phyloP scores from a whole-genome alignment of 2,329 filamentous ascomycete genomes.

The Aschersonia sp. region DNA sequence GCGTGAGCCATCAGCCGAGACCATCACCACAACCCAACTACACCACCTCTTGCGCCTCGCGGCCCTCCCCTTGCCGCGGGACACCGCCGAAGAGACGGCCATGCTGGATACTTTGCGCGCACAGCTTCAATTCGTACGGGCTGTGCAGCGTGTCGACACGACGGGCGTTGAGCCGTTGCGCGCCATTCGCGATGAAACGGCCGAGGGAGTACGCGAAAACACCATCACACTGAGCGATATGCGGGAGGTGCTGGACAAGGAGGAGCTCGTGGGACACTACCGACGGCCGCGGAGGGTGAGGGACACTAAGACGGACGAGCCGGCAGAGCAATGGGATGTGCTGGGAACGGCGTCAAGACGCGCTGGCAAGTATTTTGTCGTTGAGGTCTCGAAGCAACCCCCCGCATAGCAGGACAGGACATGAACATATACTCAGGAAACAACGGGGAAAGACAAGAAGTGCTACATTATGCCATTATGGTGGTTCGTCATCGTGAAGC shows the following conservation, averaged over 20 bases:
- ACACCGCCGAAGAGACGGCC: conserved; percentile 44
- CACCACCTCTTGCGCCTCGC: conserved; percentile 80
- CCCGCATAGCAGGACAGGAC: background rate
- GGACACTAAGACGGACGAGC: conserved; percentile 17
- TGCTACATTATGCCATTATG: too few relatives aligned
- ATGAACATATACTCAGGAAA: too few relatives aligned
- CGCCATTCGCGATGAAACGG: conserved; percentile 70
- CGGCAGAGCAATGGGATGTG: conserved; percentile 55
- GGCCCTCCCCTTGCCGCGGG: conserved; percentile 61
- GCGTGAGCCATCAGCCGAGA: conserved; percentile 7
- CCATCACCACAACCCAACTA: conserved; percentile 53
- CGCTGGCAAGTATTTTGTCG: conserved; percentile 63
- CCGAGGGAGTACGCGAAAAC: conserved; percentile 41
- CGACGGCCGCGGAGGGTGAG: conserved; percentile 25
- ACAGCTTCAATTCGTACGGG: conserved; percentile 82
- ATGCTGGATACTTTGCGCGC: conserved; percentile 66
- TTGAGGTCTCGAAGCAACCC: conserved; percentile 41
- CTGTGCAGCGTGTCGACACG: conserved; percentile 70
- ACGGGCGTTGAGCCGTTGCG: conserved; percentile 56
- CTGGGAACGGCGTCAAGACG: conserved; percentile 50
- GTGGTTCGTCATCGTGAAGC: too few relatives aligned
- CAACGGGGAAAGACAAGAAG: too few relatives aligned
- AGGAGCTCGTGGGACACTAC: conserved; percentile 46
- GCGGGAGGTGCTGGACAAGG: conserved; percentile 38
- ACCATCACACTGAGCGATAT: conserved; percentile 46